phyloP scores from a whole-genome alignment of 495 filamentous ascomycete species.

The Hapsidospora chrysogenum region DNA sequence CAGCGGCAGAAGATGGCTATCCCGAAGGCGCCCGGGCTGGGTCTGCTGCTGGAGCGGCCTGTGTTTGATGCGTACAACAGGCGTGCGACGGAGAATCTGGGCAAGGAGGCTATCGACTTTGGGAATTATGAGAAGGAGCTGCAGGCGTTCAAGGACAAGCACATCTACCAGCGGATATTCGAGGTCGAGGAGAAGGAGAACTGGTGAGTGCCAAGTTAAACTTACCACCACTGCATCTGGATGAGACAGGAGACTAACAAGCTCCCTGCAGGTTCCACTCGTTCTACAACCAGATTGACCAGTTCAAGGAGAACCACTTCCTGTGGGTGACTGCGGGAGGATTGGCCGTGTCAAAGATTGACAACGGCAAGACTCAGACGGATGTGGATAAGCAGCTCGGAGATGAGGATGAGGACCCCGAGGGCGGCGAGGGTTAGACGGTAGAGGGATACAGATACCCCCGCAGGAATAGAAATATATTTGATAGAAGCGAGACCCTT shows the following conservation, averaged over 20 bases:
- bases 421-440: constrained; percentile 4
- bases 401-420: constrained; percentile 12
- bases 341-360: constrained; percentile 32
- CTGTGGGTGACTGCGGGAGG: constrained; percentile 58
- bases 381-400: constrained; percentile 12
- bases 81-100: constrained; percentile 32
- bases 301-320: constrained; percentile 55
- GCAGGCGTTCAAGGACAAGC: constrained; percentile 72
- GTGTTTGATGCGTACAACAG: constrained; percentile 79
- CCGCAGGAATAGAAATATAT: too few species aligned
- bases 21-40: constrained; percentile 82
- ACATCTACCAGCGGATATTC: constrained; percentile 89
- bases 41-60: constrained; percentile 74
- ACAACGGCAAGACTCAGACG: constrained; percentile 8
- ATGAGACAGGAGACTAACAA: constrained; percentile 5
- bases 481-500: too few species aligned
- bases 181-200: constrained; percentile 68
- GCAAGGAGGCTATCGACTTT: constrained; percentile 56
- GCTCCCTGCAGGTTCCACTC: constrained; percentile 41
- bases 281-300: constrained; percentile 77
- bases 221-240: too few species aligned
- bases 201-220: constrained; percentile 34
- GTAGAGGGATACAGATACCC: too few species aligned
- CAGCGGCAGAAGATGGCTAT: constrained; percentile 54
- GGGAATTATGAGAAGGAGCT: constrained; percentile 59